Conservation (phyloP, 1,284 basidiomycete species). For the Melampsora abietis-canadensis region DNA sequence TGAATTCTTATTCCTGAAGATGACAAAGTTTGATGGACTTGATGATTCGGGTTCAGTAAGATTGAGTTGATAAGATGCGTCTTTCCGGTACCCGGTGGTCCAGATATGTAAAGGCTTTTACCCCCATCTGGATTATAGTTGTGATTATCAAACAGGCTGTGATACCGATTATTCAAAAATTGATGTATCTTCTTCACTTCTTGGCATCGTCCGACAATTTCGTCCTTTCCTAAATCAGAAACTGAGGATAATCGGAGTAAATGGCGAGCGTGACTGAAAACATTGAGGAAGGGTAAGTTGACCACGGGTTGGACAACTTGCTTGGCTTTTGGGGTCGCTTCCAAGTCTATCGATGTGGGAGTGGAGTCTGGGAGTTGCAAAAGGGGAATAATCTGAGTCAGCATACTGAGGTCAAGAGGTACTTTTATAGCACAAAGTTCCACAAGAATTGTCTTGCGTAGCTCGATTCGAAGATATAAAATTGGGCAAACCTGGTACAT, state of each 20-base stretch:
- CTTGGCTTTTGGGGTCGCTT: not conserved
- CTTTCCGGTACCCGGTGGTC: constrained; percentile 56
- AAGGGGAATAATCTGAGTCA: no score
- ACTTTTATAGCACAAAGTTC: no score
- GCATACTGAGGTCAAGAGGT: no score
- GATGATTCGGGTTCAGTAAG: constrained; percentile 48
- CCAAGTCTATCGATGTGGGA: no score
- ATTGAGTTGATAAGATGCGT: constrained; percentile 54
- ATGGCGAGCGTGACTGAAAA: constrained; percentile 38
- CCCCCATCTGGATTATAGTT: not conserved
- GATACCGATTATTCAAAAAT: constrained; percentile 30
- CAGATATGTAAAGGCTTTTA: constrained; percentile 54
- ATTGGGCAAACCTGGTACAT: no score
- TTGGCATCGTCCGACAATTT: constrained; percentile 22
- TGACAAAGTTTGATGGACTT: constrained; percentile 24
- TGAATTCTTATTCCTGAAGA: constrained; percentile 46
- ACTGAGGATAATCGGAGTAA: constrained; percentile 32
- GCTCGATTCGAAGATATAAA: no score
- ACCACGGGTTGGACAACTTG: not conserved
- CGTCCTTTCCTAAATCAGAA: constrained; percentile 3
- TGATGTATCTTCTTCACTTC: constrained; percentile 13
- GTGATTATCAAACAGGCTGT: not conserved
- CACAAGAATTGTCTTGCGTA: no score
- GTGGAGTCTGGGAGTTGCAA: no score
- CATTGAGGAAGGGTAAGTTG: constrained; percentile 15